Evolutionary conservation across 257 asterid species (phyloP).

Genomic region (Nicotiana tomentosiformis): DNA sequence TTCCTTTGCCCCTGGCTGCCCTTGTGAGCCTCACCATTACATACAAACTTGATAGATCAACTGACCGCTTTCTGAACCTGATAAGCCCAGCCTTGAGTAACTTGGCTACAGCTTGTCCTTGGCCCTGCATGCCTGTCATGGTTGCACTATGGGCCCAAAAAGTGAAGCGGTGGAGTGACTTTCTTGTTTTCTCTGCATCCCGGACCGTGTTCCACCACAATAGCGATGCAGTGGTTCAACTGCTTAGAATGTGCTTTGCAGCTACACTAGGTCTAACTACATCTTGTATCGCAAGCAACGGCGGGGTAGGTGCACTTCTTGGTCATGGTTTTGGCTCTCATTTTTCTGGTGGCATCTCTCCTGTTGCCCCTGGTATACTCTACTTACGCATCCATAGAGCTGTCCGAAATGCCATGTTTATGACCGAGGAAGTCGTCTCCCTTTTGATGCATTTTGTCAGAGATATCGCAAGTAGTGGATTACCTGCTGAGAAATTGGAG

Average conservation of each 20-base stretch:
- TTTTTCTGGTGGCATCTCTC: constrained; percentile 57
- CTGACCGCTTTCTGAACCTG: constrained; percentile 58
- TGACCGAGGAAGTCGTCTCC: constrained; percentile 77
- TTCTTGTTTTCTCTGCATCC: constrained; percentile 75
- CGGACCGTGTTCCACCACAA: constrained; percentile 84
- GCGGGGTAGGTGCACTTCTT: constrained; percentile 87
- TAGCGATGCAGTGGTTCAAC: constrained; percentile 82
- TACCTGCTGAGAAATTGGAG: constrained; percentile 51
- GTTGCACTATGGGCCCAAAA: constrained; percentile 86
- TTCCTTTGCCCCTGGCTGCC: constrained; percentile 89
- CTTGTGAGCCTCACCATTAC: constrained; percentile 95
- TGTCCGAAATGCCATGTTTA: constrained; percentile 57
- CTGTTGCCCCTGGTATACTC: constrained; percentile 94
- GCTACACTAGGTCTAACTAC: constrained; percentile 64
- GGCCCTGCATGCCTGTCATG: constrained; percentile 95
- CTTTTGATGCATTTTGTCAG: constrained; percentile 69
- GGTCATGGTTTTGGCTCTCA: constrained; percentile 98
- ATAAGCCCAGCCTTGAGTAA: constrained; percentile 64
- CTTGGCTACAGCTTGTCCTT: constrained; percentile 83
- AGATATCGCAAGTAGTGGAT: constrained; percentile 52
- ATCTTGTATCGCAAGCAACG: constrained; percentile 42
- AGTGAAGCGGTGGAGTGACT: constrained; percentile 93
- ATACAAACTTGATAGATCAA: constrained; percentile 61
- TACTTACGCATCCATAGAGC: constrained; percentile 83
- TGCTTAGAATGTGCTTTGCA: constrained; percentile 76